A percentile compares a stretch with the other conserved stretches of the same genome.
Evolutionary conservation across 805 yeast genomes (phyloP).

Genomic region (Lipomyces mesembrius): DNA sequence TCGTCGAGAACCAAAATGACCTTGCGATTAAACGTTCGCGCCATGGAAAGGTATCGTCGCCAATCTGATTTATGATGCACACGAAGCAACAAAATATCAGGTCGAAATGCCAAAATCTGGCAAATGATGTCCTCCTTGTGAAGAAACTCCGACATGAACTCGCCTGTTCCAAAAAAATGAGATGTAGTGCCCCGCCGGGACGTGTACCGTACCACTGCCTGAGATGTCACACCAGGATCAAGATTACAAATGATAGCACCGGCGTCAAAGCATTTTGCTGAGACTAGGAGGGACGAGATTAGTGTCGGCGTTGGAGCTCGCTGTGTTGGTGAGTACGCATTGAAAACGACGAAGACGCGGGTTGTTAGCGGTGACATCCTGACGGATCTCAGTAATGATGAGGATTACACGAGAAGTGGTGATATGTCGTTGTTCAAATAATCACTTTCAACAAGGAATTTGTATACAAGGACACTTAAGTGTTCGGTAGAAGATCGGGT

Average conservation of each 20-base stretch:
- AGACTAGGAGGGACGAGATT: neutral
- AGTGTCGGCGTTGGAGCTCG: neutral
- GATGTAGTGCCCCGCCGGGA: neutral
- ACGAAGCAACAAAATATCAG: neutral
- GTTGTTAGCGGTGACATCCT: neutral
- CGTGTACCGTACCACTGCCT: neutral
- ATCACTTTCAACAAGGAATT: neutral
- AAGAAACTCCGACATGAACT: neutral
- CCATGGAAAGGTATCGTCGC: neutral
- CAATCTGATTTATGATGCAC: neutral
- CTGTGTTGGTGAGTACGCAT: neutral
- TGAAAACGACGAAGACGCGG: neutral
- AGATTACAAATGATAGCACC: neutral
- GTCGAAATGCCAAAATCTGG: neutral
- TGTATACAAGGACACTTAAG: neutral
- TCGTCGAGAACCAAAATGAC: neutral
- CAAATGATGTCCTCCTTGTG: neutral
- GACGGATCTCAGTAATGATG: neutral
- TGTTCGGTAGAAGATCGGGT: neutral
- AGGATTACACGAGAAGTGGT: neutral
- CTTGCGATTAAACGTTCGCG: neutral
- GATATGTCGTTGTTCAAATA: neutral
- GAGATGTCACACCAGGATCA: neutral
- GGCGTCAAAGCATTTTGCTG: constrained; percentile 1
- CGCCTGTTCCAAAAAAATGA: neutral